Evolutionary conservation across 345 rosid species (phyloP), one percentile per base, ranked within the genome.

Genomic region (Citrus reticulata): DNA sequence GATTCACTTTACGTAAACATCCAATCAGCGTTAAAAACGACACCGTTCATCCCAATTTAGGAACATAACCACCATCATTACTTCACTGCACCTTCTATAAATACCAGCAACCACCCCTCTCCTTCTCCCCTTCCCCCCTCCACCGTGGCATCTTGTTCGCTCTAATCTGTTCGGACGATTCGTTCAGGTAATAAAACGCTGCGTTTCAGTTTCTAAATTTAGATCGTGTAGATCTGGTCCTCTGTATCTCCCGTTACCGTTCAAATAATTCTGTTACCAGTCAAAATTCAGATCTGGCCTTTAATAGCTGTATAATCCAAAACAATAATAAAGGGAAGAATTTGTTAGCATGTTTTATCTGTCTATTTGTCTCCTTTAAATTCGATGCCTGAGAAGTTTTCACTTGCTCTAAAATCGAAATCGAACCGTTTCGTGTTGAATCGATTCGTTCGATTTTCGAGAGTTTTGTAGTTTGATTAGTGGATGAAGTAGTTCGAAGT

Each of bases 171-270:
- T 71, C 85, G 62, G 76, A 79, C 54, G 77, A 70, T 78, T 83
- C 80, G 74, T 70, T 67, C 78, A 82, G 91, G 87, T 86, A 70
- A 9, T 86, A 70, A 9, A 2, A 9, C 35, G 29, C 83, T 0
- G 68, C 77, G 68, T 39, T 60, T 74, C 40, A 9, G 4, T 17
- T 27, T 20, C 54, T 61, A 71, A 30, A 51, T 30, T 71, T 54
- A 30, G 74, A 30, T 30, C 17, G n/a, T 34, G 63, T 63, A 84
- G 85, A 86, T 88, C 87, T 76, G 63, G 63, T 58, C 6, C 37
- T 46, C 66, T 8, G 61, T 54, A 20, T 19, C 2, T 29, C 20
- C 42, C 29, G 27, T 13, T 24, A n/a, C 13, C n/a, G 32, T 22
- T 58, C 65, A n/a, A n/a, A 22, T 10, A 13, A 20, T 55, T 57